Base-by-base conservation (phyloP, 1,284 basidiomycete species). In the Apiotrichum mycotoxinovorans region DNA sequence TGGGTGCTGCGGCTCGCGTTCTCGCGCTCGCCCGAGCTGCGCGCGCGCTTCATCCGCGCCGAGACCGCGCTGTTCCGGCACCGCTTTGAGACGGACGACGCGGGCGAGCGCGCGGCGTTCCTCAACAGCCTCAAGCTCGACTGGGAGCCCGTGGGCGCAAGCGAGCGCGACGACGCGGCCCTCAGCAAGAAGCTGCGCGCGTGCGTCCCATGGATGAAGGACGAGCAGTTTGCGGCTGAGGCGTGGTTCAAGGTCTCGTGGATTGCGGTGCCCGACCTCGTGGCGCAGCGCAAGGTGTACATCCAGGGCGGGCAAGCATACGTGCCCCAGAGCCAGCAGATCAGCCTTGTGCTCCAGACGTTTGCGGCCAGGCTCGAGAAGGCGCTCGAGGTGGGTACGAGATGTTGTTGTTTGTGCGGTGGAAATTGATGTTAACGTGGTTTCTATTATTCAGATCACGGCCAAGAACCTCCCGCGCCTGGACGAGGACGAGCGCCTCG, bases 1-100 rank as follows among this genome's bases (percentile, higher is more conserved):
- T 98, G 93, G 78, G 91, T 98, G 3, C 81, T 98, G 58, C 81
- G 96, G 44, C 81, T 99, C 40, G 94, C 96, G 2, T 98, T 99
- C 76, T 96, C 27, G n/a, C 51, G 14, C 62, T 96, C 92, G 46
- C 94, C 97, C 66, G 96, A 99, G 59, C 81, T 99, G 37, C 82
- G 95, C 52, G 80, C 86, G 49, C 83, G 95, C 41, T 99, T 97
- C 70, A 81, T 97, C 55, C 91, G 91, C 66, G 89, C 91, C 7
- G 96, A 99, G 78, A 82, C 84, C 1, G 85, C 85, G 1, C 78
- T 98, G 17, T 98, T 98, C 78, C 84, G 81, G 62, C 79, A 93
- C 49, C 84, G 94, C 15, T 98, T 88, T 69, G 90, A 94, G 46
- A 80, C 72, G 0, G 89, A 90, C 63, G 83, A 85, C 57, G 65